Conservation (phyloP, 2,329 filamentous ascomycete genomes). For the Pseudophaeomoniella oleicola region DNA sequence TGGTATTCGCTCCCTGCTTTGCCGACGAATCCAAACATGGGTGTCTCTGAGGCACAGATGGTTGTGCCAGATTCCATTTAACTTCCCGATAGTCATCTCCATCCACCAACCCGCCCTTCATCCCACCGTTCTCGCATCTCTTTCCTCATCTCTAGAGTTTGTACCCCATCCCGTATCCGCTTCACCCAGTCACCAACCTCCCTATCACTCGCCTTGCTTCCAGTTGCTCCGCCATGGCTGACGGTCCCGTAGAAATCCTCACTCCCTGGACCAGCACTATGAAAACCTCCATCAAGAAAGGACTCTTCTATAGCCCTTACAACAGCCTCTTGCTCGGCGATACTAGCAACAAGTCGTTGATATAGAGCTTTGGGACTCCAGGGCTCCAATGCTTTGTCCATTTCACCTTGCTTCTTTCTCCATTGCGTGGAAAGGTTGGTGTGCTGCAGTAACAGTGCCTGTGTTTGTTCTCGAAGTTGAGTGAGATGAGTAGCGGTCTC, state of each 20-base stretch:
- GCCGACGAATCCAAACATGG: no score
- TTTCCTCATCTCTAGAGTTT: slow-evolving; percentile 61
- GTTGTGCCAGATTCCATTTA: no score
- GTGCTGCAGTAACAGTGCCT: slow-evolving; percentile 67
- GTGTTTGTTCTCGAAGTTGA: slow-evolving; percentile 48
- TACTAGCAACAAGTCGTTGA: slow-evolving; percentile 58
- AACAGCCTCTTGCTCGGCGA: slow-evolving; percentile 69
- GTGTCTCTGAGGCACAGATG: no score
- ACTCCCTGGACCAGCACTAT: slow-evolving; percentile 9
- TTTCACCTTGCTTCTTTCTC: slow-evolving; percentile 74
- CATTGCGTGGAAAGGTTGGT: slow-evolving; percentile 86
- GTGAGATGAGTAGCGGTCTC: slow-evolving; percentile 32
- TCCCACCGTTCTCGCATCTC: slow-evolving; percentile 93
- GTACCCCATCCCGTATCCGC: slow-evolving; percentile 65
- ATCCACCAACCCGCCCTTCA: slow-evolving; percentile 85
- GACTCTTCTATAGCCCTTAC: slow-evolving; percentile 82
- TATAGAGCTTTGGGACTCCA: slow-evolving; percentile 83
- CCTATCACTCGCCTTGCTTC: slow-evolving; percentile 53
- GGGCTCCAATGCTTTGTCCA: slow-evolving; percentile 69
- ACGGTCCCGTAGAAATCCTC: slow-evolving; percentile 17
- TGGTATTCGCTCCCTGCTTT: no score
- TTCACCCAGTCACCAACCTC: slow-evolving; percentile 77
- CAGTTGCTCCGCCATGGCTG: slow-evolving; percentile 21
- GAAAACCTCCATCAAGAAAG: slow-evolving; percentile 54
- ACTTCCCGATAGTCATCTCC: no score